Evolutionary conservation across 257 asterid genomes (phyloP).

Genomic region (Gentiana dahurica): DNA sequence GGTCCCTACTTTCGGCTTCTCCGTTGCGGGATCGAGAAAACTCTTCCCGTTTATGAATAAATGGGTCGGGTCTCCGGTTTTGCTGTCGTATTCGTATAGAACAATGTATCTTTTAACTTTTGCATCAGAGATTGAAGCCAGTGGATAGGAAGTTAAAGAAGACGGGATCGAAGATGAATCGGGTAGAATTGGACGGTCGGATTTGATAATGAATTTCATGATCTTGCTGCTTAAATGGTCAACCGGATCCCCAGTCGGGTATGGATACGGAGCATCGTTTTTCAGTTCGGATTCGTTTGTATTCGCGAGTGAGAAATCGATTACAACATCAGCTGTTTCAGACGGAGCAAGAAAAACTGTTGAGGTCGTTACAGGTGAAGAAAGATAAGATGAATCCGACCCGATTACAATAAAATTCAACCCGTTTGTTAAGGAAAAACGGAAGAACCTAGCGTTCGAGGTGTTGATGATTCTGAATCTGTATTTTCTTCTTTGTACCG

Average conservation of each 20-base stretch:
- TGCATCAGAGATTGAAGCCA: not conserved
- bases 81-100: conserved; percentile 4
- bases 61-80: conserved; percentile 5
- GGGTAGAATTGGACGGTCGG: not conserved
- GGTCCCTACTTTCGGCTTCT: conserved; percentile 5
- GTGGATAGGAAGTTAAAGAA: not conserved
- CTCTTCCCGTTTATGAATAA: conserved; percentile 6
- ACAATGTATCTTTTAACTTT: conserved; percentile 4
- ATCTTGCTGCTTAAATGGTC: conserved; percentile 2
- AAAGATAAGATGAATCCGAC: conserved; percentile 10
- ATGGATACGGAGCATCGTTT: conserved; percentile 10
- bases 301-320: conserved; percentile 1
- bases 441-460: conserved; percentile 10
- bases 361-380: not conserved
- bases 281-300: not conserved
- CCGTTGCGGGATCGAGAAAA: conserved; percentile 2
- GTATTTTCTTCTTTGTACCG: conserved; percentile 10
- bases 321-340: conserved; percentile 4
- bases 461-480: conserved; percentile 9
- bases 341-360: conserved; percentile 1
- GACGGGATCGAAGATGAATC: conserved; percentile 1
- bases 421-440: conserved; percentile 1
- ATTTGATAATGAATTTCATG: conserved; percentile 6
- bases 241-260: not conserved
- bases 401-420: conserved; percentile 2